phyloP scores from a whole-genome alignment of 139 green algal genomes.

The Chlamydomonas eustigma region DNA sequence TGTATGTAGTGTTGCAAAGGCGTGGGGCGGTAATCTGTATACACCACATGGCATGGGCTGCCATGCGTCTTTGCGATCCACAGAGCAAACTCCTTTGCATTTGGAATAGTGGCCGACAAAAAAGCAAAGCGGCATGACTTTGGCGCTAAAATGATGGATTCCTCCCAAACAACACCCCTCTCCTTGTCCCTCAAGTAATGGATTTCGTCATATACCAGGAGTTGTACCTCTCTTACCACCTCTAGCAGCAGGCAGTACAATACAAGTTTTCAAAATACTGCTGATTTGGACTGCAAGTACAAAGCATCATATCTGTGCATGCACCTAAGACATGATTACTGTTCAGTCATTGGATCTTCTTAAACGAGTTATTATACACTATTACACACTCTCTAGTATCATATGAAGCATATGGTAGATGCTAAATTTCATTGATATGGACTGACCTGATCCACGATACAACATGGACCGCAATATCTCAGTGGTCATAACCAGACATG shows the following conservation, averaged over 20 bases:
- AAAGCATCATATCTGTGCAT: no score
- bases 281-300: no score
- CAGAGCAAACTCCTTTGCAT: constrained; percentile 88
- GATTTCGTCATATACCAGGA: constrained; percentile 98
- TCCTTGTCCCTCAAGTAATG: constrained; percentile 97
- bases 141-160: constrained; percentile 89
- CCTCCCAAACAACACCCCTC: constrained; percentile 98
- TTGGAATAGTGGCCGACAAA: constrained; percentile 94
- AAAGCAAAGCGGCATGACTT: constrained; percentile 60
- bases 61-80: constrained; percentile 86
- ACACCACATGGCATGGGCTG: constrained; percentile 93
- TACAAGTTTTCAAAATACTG: no score
- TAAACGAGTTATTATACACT: no score
- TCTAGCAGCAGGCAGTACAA: no score
- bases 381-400: no score
- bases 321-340: no score
- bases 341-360: no score
- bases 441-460: constrained; percentile 54
- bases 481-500: constrained; percentile 97
- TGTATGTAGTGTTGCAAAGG: constrained; percentile 69
- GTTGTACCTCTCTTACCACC: constrained; percentile 76
- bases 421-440: no score
- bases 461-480: constrained; percentile 94
- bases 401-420: no score
- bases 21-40: constrained; percentile 92